Conservation (phyloP, 805 yeast genomes). For the Zygotorulaspora chibaensis region DNA sequence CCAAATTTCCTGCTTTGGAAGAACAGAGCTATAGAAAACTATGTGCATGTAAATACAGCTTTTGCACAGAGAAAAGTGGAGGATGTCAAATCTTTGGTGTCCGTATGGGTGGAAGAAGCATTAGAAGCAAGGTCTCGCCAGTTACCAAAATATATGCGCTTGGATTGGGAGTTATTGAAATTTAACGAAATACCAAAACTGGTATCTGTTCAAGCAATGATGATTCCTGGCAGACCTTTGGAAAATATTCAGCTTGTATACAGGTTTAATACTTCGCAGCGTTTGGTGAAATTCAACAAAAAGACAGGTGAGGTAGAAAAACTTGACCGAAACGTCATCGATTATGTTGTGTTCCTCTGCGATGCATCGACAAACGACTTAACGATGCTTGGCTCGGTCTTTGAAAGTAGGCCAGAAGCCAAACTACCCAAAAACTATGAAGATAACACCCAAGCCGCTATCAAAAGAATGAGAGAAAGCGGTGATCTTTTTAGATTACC, state of each 20-base stretch:
- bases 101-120: conserved; percentile 63
- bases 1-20: conserved; percentile 76
- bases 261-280: conserved; percentile 58
- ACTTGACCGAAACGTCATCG: conserved; percentile 51
- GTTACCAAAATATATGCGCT: conserved; percentile 53
- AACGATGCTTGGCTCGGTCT: conserved; percentile 60
- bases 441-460: conserved; percentile 25
- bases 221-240: conserved; percentile 51
- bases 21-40: conserved; percentile 74
- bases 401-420: conserved; percentile 51
- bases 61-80: conserved; percentile 61
- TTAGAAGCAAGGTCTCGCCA: conserved; percentile 47
- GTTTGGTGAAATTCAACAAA: conserved; percentile 46
- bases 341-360: conserved; percentile 57
- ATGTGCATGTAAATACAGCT: conserved; percentile 72
- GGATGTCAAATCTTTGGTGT: conserved; percentile 42
- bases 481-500: conserved; percentile 33
- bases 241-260: conserved; percentile 58
- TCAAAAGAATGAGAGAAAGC: conserved; percentile 29
- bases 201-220: conserved; percentile 62
- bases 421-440: conserved; percentile 31
- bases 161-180: conserved; percentile 75
- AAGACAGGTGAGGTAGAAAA: conserved; percentile 44
- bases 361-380: conserved; percentile 57
- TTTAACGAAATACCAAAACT: conserved; percentile 70